Evolutionary conservation across 805 yeast species (phyloP).

Genomic region (Nakazawaea pomicola): DNA sequence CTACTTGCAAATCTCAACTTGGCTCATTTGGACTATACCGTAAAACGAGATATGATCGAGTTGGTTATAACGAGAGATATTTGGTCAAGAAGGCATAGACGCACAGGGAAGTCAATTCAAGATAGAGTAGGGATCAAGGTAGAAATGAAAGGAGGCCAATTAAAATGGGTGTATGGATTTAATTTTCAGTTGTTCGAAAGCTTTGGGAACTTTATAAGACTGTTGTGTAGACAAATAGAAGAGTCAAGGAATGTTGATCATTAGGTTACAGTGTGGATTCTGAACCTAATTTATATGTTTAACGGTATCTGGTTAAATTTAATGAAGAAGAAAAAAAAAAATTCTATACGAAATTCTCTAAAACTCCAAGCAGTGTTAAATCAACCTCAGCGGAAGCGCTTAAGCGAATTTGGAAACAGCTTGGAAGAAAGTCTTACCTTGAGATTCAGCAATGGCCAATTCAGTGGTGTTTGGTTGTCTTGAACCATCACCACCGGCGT

Average conservation of each 20-base stretch:
- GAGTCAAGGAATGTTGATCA: neutral
- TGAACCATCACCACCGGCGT: slow-evolving; percentile 75
- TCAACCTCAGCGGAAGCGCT: neutral
- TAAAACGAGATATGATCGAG: neutral
- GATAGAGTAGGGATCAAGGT: slow-evolving; percentile 1
- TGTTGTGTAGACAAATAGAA: neutral
- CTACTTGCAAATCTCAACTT: too few relatives aligned
- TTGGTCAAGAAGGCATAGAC: slow-evolving; percentile 26
- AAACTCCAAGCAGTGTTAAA: neutral
- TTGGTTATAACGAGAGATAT: slow-evolving; percentile 15
- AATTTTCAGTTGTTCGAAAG: slow-evolving; percentile 25
- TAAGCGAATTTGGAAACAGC: slow-evolving; percentile 27
- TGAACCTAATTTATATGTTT: too few relatives aligned
- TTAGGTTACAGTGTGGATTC: too few relatives aligned
- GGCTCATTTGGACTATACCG: too few relatives aligned
- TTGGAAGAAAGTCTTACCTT: slow-evolving; percentile 62
- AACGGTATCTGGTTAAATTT: too few relatives aligned
- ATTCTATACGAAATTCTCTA: neutral
- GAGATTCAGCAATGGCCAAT: slow-evolving; percentile 55
- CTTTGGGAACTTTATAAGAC: slow-evolving; percentile 14
- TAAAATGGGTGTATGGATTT: slow-evolving; percentile 23
- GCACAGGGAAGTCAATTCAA: slow-evolving; percentile 1
- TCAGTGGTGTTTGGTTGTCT: slow-evolving; percentile 63
- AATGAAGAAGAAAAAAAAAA: neutral
- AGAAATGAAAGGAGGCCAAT: neutral